A percentile compares a stretch with the other conserved stretches of the same genome.
These are phyloP conservation scores for Colletotrichum navitas DNA, from an alignment of 2,329 filamentous ascomycete species.

Conservation along the genomic window DNA sequence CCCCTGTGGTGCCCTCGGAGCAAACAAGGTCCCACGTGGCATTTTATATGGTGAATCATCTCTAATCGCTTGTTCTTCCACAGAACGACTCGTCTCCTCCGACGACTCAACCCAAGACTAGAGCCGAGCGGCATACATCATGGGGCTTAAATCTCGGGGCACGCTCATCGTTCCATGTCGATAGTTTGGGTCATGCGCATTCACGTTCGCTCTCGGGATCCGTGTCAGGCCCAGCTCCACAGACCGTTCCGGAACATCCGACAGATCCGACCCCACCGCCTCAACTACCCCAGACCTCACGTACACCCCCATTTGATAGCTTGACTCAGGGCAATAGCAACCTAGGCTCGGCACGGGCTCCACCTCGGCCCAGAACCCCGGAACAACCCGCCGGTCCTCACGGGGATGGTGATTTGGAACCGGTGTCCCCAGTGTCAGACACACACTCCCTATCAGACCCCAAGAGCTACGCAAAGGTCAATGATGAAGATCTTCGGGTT, in stretches of 20 bases:
- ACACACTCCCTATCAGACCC: conserved; percentile 44
- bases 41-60: conserved; percentile 38
- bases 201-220: conserved; percentile 35
- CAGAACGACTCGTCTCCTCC: conserved; percentile 54
- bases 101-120: conserved; percentile 52
- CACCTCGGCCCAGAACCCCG: conserved; percentile 39
- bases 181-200: conserved; percentile 38
- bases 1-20: conserved; percentile 39
- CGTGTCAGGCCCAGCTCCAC: conserved; percentile 25
- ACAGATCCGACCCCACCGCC: conserved; percentile 37
- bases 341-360: conserved; percentile 42
- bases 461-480: conserved; percentile 9
- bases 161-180: conserved; percentile 48
- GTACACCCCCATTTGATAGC: conserved; percentile 44
- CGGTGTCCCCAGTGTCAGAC: conserved; percentile 52
- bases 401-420: conserved; percentile 45
- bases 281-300: conserved; percentile 43
- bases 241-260: conserved; percentile 37
- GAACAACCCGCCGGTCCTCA: conserved; percentile 43
- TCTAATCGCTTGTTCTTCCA: conserved; percentile 48
- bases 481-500: conserved; percentile 37
- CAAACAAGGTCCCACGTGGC: conserved; percentile 36
- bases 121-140: conserved; percentile 58
- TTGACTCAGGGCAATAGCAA: conserved; percentile 41
- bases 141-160: conserved; percentile 57